phyloP scores from a whole-genome alignment of 2,329 filamentous ascomycete genomes.

The Curvularia hawaiiensis region DNA sequence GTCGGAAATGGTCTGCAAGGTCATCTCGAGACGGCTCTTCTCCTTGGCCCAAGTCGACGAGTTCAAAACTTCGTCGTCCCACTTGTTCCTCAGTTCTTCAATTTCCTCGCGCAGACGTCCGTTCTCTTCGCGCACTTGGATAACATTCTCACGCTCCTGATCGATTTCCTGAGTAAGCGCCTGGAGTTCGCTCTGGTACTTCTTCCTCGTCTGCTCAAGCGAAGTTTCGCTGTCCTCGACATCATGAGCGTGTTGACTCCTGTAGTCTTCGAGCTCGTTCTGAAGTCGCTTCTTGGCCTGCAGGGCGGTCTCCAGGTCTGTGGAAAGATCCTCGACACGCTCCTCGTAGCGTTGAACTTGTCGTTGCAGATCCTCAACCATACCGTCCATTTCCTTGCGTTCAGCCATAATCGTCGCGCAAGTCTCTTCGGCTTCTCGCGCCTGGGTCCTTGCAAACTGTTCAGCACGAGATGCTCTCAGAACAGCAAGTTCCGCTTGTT shows the following conservation, averaged over 20 bases:
- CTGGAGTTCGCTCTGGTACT: conserved; percentile 93
- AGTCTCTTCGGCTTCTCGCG: conserved; percentile 87
- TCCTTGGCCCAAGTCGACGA: conserved; percentile 99
- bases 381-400: conserved; percentile 84
- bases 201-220: conserved; percentile 96
- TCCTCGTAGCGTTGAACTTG: conserved; percentile 91
- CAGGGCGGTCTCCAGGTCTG: conserved; percentile 81
- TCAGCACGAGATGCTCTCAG: conserved; percentile 90
- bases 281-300: conserved; percentile 94
- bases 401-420: conserved; percentile 91
- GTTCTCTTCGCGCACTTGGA: conserved; percentile 84
- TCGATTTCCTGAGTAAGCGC: conserved; percentile 91
- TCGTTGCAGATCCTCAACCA: conserved; percentile 87
- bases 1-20: conserved; percentile 82
- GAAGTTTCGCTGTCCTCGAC: conserved; percentile 96
- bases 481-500: conserved; percentile 95
- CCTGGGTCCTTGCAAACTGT: conserved; percentile 90
- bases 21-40: conserved; percentile 88
- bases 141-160: conserved; percentile 85
- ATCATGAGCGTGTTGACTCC: conserved; percentile 91
- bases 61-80: conserved; percentile 98
- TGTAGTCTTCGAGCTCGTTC: conserved; percentile 96
- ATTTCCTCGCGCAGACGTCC: conserved; percentile 91
- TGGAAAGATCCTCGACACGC: conserved; percentile 86
- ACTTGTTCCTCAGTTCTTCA: conserved; percentile 91